phyloP scores from a whole-genome alignment of 1,139 yeast species.

The Lodderomyces theae region DNA sequence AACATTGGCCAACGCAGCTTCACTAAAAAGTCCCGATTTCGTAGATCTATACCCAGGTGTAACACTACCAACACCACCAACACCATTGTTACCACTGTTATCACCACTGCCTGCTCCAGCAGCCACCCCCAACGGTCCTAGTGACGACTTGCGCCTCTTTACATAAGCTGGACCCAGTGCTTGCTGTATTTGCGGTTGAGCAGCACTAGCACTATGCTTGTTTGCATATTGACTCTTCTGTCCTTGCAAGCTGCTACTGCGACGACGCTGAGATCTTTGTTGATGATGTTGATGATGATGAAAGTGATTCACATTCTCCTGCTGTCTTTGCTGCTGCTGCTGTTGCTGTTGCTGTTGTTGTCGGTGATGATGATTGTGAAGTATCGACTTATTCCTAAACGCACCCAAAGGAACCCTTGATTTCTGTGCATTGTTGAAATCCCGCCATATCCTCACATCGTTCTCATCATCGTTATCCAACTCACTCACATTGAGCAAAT shows the following conservation, averaged over 20 bases:
- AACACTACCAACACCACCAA: constrained; percentile 34
- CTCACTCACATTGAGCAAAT: constrained; percentile 82
- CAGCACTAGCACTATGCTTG: not conserved
- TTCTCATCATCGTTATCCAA: constrained; percentile 74
- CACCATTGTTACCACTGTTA: not conserved
- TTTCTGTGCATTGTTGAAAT: constrained; percentile 48
- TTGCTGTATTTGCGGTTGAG: not conserved
- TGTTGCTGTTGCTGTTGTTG: no score
- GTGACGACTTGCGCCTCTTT: constrained; percentile 1
- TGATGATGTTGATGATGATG: constrained; percentile 2
- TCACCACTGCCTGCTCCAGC: not conserved
- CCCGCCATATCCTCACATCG: constrained; percentile 51
- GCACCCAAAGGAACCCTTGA: constrained; percentile 82
- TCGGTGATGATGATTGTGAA: constrained; percentile 24
- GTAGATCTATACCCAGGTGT: constrained; percentile 60
- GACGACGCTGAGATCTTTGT: constrained; percentile 7
- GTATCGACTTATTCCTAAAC: constrained; percentile 73
- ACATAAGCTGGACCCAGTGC: not conserved
- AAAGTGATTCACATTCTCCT: constrained; percentile 18
- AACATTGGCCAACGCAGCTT: constrained; percentile 66
- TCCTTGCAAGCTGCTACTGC: not conserved
- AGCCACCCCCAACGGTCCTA: not conserved
- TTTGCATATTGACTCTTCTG: constrained; percentile 3
- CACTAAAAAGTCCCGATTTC: constrained; percentile 71
- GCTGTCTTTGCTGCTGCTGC: constrained; percentile 9